Conservation (phyloP, 164 flowering plant species). For the Umbellularia californica region DNA sequence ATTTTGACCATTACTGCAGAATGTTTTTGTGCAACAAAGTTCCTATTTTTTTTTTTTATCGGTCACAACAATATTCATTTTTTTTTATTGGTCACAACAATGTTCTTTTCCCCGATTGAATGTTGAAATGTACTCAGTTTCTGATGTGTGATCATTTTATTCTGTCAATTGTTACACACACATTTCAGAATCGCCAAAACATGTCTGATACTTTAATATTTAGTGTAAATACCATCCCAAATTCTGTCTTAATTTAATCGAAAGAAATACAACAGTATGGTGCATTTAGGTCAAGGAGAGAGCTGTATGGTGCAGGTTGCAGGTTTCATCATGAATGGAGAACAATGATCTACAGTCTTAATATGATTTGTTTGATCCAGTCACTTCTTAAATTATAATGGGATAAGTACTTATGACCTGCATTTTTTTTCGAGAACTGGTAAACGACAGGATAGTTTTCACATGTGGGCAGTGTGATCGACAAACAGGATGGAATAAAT, state of each 20-base stretch:
- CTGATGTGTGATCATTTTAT: too few relatives aligned
- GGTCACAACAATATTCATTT: too few relatives aligned
- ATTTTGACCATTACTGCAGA: background rate
- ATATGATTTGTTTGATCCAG: background rate
- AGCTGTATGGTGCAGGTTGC: background rate
- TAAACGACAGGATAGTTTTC: background rate
- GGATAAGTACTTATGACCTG: background rate
- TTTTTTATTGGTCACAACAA: too few relatives aligned
- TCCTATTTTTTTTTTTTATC: background rate
- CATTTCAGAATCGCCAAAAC: background rate
- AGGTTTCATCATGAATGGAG: background rate
- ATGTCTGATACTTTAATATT: background rate
- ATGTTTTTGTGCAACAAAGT: background rate
- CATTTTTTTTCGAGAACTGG: background rate
- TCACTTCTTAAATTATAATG: too few relatives aligned
- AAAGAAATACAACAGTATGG: background rate
- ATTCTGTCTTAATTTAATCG: background rate
- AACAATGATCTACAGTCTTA: background rate
- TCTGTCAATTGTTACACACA: background rate
- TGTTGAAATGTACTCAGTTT: too few relatives aligned
- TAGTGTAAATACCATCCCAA: background rate
- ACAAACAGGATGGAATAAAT: background rate
- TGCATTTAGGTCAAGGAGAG: background rate
- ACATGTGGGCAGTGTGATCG: background rate
- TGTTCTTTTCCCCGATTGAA: too few relatives aligned